Evolutionary conservation across 306 rosid genomes (phyloP).

Genomic region (Rosa persica): DNA sequence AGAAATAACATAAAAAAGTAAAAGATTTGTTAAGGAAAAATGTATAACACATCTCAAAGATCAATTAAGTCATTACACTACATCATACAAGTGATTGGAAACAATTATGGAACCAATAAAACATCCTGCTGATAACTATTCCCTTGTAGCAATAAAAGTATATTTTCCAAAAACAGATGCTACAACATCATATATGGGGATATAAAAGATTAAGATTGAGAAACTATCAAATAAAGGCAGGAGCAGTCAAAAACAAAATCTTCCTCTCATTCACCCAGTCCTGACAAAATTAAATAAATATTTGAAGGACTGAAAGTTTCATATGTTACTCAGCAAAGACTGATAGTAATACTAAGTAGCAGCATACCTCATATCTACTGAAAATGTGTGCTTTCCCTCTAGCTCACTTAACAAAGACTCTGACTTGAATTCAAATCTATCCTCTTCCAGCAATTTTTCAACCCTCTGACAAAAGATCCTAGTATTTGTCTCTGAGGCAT

Average conservation of each 20-base stretch:
- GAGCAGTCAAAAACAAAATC: constrained; percentile 3
- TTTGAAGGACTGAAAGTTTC: not conserved
- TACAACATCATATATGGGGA: not conserved
- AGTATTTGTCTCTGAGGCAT: constrained; percentile 37
- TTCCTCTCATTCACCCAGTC: not conserved
- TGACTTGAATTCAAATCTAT: constrained; percentile 26
- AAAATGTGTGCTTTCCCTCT: constrained; percentile 28
- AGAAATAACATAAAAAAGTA: constrained; percentile 24
- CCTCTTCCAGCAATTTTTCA: constrained; percentile 58
- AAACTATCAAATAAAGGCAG: not conserved
- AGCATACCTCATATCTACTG: constrained; percentile 52
- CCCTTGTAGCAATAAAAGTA: not conserved
- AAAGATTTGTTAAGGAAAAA: not conserved
- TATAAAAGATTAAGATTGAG: not conserved
- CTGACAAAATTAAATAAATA: not conserved
- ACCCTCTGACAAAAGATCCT: constrained; percentile 54
- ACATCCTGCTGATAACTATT: not conserved
- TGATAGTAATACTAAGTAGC: constrained; percentile 11
- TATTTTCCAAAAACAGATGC: not conserved
- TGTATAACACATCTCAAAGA: constrained; percentile 1
- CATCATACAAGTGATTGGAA: not conserved
- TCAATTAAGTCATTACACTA: constrained; percentile 8
- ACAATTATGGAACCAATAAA: not conserved
- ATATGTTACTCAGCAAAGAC: not conserved
- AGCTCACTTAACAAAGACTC: constrained; percentile 28